Conservation (phyloP, 23 red algal genomes). For the Pyropia haitanensis region DNA sequence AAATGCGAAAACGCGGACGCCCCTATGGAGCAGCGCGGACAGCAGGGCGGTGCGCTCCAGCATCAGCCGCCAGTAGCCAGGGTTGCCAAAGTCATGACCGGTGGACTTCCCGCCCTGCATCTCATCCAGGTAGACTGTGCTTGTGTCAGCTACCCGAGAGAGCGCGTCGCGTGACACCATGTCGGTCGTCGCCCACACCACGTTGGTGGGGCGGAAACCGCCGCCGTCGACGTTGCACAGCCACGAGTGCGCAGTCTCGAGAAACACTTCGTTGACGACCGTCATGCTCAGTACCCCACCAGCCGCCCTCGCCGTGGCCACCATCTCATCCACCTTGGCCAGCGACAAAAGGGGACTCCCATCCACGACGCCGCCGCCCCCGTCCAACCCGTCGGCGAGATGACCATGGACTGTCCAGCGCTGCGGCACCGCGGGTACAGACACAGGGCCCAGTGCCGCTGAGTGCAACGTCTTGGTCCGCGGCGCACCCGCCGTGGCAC, state of each 20-base stretch:
- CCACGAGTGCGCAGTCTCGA: slow-evolving; percentile 27
- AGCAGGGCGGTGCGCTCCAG: slow-evolving; percentile 43
- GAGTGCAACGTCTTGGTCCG: too few relatives aligned
- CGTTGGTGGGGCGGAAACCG: slow-evolving; percentile 18
- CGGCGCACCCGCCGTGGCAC: too few relatives aligned
- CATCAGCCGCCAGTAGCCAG: slow-evolving; percentile 63
- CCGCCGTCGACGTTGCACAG: slow-evolving; percentile 57
- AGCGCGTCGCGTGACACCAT: slow-evolving; percentile 18
- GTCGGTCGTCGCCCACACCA: slow-evolving; percentile 46
- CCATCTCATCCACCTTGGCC: slow-evolving; percentile 1
- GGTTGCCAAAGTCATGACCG: slow-evolving; percentile 57
- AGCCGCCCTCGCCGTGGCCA: slow-evolving; percentile 8
- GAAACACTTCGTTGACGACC: slow-evolving; percentile 47
- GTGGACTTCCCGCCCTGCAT: slow-evolving; percentile 39
- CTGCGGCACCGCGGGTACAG: too few relatives aligned
- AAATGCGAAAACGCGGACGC: slow-evolving; percentile 43
- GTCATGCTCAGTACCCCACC: slow-evolving; percentile 47
- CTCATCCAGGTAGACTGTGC: slow-evolving; percentile 24
- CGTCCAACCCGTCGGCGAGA: too few relatives aligned
- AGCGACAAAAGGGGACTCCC: not conserved
- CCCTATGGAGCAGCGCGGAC: slow-evolving; percentile 20
- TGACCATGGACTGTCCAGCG: too few relatives aligned
- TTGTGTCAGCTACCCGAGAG: not conserved
- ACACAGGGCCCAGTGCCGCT: too few relatives aligned
- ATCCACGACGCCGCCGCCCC: too few relatives aligned